Conservation (phyloP, 371 early-diverging fungal species). For the Syncephalastrum monosporum region DNA sequence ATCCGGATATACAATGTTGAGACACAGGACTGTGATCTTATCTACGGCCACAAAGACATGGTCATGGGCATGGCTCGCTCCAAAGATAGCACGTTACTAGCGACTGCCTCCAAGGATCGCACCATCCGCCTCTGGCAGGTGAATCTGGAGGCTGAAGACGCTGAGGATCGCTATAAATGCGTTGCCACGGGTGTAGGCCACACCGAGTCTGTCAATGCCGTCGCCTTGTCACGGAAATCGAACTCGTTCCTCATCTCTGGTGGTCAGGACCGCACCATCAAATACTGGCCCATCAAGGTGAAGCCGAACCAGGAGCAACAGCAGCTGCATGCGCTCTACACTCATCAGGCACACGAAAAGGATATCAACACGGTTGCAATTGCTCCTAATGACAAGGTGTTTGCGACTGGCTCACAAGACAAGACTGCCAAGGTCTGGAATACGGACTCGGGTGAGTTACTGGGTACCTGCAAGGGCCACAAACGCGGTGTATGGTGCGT, state of each 20-base stretch:
- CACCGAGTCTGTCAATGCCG: constrained; percentile 86
- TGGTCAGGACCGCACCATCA: constrained; percentile 92
- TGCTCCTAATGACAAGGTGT: constrained; percentile 88
- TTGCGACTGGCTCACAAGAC: constrained; percentile 98
- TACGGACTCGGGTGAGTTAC: constrained; percentile 74
- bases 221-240: constrained; percentile 67
- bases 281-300: constrained; percentile 83
- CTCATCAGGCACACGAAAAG: constrained; percentile 95
- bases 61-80: constrained; percentile 78
- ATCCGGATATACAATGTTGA: constrained; percentile 82
- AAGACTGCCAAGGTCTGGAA: constrained; percentile 96
- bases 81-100: constrained; percentile 65
- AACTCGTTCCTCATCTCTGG: constrained; percentile 80
- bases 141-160: constrained; percentile 44
- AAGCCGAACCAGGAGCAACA: constrained; percentile 35
- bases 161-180: constrained; percentile 38
- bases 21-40: constrained; percentile 78
- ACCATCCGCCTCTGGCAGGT: constrained; percentile 80
- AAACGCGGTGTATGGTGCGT: constrained; percentile 95
- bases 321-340: constrained; percentile 72
- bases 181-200: constrained; percentile 86
- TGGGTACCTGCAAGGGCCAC: constrained; percentile 91
- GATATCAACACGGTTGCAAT: constrained; percentile 95
- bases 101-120: constrained; percentile 90
- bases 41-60: constrained; percentile 88